Evolutionary conservation across 495 filamentous ascomycete species (phyloP), one percentile per base, ranked within the genome.

Genomic region (Penicillium mononematosum): DNA sequence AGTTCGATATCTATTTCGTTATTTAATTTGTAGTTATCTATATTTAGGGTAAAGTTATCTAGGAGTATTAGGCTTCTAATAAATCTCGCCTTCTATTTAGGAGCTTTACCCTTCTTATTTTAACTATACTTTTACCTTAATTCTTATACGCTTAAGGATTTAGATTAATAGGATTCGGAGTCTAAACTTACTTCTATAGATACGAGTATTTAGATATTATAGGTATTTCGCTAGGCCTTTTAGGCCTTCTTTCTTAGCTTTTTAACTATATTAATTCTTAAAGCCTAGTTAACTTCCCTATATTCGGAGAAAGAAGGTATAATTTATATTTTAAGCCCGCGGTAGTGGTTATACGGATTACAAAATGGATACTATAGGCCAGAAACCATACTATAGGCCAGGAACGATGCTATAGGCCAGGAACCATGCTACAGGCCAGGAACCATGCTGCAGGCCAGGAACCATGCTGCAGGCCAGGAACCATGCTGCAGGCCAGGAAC

Each of bases 41-140:
- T 6, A 41, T 50, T 50, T 34, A 3, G 20, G 29, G 56, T 22
- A 53, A 46, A 58, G 34, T 58, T 22, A 17, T 12, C 46, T 48
- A 29, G 2, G 16, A 9, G 39, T 19, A 5, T 58, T 27, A 9
- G 47, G 17, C 46, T 58, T 45, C 55, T 46, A 43, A 9, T 5
- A 44, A 42, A 53, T 44, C 36, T 53, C 39, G 36, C 25, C 20
- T 19, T 53, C 11, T 1, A 5, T 31, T 47, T 1, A 4, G 45
- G 14, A 27, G 45, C 8, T 47, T 47, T 47, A 0, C 24, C 24
- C 16, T 47, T 45, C 5, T 7, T 45, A 27, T 45, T 20, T 45
- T 16, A 1, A n/a, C 43, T 22, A n/a, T 17, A 0, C 25, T 47
- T 8, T 47, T 11, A 1, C 27, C 27, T 47, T 2, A 47, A 31